These are phyloP conservation scores for Thielaviopsis punctulata DNA, from an alignment of 2,329 filamentous ascomycete species.

Conservation along the genomic window DNA sequence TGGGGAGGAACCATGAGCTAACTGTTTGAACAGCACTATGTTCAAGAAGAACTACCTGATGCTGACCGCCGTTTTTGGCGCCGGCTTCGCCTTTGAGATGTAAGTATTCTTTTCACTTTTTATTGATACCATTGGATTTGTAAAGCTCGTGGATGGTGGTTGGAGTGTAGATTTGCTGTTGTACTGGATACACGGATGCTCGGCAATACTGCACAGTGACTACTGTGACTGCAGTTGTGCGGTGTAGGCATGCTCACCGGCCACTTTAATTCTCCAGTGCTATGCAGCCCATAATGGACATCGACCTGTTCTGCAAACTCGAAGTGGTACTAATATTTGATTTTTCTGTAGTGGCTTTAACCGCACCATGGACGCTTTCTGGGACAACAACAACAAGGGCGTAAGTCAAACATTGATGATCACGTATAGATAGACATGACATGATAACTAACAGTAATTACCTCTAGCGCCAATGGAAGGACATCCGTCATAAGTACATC, in stretches of 20 bases:
- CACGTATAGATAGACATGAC: too few relatives aligned
- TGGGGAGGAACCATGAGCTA: neutral
- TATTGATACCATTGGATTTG: too few relatives aligned
- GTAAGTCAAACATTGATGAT: too few relatives aligned
- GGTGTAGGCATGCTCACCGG: too few relatives aligned
- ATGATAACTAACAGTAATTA: neutral
- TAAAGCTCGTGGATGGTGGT: too few relatives aligned
- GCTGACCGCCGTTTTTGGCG: slow-evolving; percentile 68
- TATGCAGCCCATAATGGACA: too few relatives aligned
- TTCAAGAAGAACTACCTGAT: slow-evolving; percentile 81
- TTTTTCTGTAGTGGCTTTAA: slow-evolving; percentile 61
- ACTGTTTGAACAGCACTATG: slow-evolving; percentile 41
- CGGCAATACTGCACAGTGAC: neutral
- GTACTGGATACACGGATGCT: neutral
- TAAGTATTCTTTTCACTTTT: slow-evolving; percentile 41
- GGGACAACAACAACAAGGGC: slow-evolving; percentile 81
- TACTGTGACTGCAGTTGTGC: neutral
- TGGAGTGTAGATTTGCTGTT: too few relatives aligned
- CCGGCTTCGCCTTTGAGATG: slow-evolving; percentile 88
- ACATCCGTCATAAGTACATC: slow-evolving; percentile 84
- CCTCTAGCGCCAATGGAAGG: slow-evolving; percentile 92
- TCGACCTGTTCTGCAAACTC: neutral
- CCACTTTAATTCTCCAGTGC: too few relatives aligned
- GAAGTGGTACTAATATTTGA: neutral
- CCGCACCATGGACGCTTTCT: slow-evolving; percentile 63